Conservation (phyloP, 2,329 filamentous ascomycete species). For the Balansia obtecta region DNA sequence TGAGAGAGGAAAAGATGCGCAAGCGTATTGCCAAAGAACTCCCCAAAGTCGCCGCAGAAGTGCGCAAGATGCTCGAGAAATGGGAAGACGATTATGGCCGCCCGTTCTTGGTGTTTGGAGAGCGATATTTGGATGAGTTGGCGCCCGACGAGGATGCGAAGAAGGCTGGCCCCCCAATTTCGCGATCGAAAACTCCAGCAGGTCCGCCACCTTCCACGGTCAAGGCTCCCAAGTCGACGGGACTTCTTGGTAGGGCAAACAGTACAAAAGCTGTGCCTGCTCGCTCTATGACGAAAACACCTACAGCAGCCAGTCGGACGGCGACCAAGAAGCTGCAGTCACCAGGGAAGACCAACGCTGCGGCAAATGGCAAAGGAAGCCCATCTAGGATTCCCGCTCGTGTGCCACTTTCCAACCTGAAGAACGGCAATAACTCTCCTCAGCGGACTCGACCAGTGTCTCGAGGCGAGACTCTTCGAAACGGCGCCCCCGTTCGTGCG, state of each 20-base stretch:
- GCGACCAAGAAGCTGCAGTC: conserved; percentile 17
- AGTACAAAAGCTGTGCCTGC: conserved; percentile 22
- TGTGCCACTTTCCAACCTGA: conserved; percentile 55
- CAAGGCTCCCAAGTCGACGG: conserved; percentile 23
- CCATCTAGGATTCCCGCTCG: conserved; percentile 53
- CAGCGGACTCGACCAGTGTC: conserved; percentile 46
- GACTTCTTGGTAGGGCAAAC: conserved; percentile 13
- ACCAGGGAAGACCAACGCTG: conserved; percentile 12
- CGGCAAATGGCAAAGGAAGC: conserved; percentile 23
- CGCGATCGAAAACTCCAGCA: conserved; percentile 63
- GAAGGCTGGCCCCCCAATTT: conserved; percentile 37
- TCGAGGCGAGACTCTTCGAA: conserved; percentile 34
- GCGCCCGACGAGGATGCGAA: conserved; percentile 49
- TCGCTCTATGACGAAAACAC: conserved; percentile 40
- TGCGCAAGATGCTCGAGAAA: conserved; percentile 65
- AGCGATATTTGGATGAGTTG: conserved; percentile 80
- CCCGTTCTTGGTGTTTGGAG: conserved; percentile 85
- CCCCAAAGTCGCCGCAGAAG: conserved; percentile 78
- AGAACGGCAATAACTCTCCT: conserved; percentile 66
- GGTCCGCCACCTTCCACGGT: conserved; percentile 38
- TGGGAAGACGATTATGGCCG: conserved; percentile 94
- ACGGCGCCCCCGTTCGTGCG: conserved; percentile 46
- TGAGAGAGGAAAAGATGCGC: conserved; percentile 96
- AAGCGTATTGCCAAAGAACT: conserved; percentile 95
- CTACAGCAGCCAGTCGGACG: conserved; percentile 27